Evolutionary conservation across 768 basidiomycete genomes (phyloP), one percentile per base, ranked within the genome.

Genomic region (Terana coerulea): DNA sequence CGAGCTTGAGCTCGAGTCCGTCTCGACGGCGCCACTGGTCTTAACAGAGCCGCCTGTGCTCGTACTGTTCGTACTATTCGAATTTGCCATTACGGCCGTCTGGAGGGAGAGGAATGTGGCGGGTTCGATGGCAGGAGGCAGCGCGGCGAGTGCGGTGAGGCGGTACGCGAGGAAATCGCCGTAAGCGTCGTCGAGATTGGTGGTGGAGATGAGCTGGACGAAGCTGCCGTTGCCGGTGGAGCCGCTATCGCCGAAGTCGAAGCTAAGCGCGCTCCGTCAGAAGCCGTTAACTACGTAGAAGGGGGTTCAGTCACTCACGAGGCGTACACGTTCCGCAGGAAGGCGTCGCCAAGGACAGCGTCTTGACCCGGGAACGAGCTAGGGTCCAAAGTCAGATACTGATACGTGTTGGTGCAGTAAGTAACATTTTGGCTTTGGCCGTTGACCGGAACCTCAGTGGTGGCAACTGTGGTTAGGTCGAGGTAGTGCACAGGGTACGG

Each of bases 281-380:
- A n/a, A n/a, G n/a, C n/a, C n/a, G n/a, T n/a, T n/a, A n/a, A n/a
- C n/a, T 31, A 44, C n/a, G 15, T 33, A 39, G 19, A 14, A 15
- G 41, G 21, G 21, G 6, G 31, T 29, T 39, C 3, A 15, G 25
- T n/a, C 5, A 59, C 64, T 58, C 52, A 71, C 62, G 68, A 56
- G 11, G 60, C 60, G 53, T 70, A 70, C 30, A 67, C 64, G 51
- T 67, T 69, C 21, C 66, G 62, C 19, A 71, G 60, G 61, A 71
- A 66, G 19, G 64, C 56, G 51, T 67, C 67, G 9, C 70, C 69
- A 15, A 69, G 61, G 29, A 69, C 54, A n/a, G 65, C 54, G 49
- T 68, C 69, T 49, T 58, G 56, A 6, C 60, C 55, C 3, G 10
- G 11, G 40, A 45, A 44, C 24, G 25, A 17, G 25, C 21, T 26